A percentile compares a stretch with the other conserved stretches of the same genome.
Conservation (phyloP, 2,329 filamentous ascomycete species). For the Lanzia echinophila region DNA sequence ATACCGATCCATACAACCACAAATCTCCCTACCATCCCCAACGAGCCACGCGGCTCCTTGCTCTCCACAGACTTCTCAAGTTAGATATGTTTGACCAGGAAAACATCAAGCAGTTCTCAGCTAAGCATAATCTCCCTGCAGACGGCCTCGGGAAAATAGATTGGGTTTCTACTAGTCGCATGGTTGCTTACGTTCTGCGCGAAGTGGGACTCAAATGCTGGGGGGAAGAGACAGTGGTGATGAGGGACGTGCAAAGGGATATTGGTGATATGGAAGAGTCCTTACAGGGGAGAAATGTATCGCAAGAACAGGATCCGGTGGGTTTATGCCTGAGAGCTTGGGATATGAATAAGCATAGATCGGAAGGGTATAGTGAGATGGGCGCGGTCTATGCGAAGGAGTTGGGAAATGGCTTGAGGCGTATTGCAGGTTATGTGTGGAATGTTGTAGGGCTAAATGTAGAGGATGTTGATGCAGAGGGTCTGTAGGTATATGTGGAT, state of each 20-base stretch:
- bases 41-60: constrained; percentile 45
- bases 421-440: background rate
- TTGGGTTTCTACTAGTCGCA: constrained; percentile 2
- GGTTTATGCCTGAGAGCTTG: no score
- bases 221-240: background rate
- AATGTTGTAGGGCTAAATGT: background rate
- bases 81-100: constrained; percentile 35
- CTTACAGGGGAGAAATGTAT: background rate
- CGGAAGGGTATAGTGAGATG: background rate
- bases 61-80: constrained; percentile 46
- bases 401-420: background rate
- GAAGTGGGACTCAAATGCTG: constrained; percentile 1
- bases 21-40: constrained; percentile 44
- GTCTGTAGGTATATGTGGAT: background rate
- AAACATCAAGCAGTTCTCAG: constrained; percentile 4
- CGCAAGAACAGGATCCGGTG: no score
- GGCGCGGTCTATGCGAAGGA: background rate
- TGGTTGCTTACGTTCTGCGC: constrained; percentile 1
- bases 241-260: constrained; percentile 1
- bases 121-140: background rate
- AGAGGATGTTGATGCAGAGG: background rate
- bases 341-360: no score
- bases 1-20: constrained; percentile 44
- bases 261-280: constrained; percentile 1
- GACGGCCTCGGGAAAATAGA: constrained; percentile 11